Evolutionary conservation across 1,284 basidiomycete species (phyloP), one percentile per base, ranked within the genome.

Genomic region (Neolentinus lepideus): DNA sequence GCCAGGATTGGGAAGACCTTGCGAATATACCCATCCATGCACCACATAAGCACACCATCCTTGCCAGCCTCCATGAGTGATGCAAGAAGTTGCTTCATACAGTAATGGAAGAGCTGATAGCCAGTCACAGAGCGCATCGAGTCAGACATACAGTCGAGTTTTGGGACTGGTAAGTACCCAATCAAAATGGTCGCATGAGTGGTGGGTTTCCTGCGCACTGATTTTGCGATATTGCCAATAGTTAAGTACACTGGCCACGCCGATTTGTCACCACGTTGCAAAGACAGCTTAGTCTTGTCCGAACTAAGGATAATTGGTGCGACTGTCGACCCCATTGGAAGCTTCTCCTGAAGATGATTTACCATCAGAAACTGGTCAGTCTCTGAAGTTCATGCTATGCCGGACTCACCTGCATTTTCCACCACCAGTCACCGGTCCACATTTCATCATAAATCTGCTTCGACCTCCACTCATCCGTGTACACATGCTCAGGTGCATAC

Each of bases 181-280:
- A 78, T 46, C 0, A 78, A 63, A 1, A 76, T 55, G 2, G 58
- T 65, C 1, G 67, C 67, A 14, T 61, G 65, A 0, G 65, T 53
- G 69, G 62, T 4, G 65, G 62, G 1, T 68, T 63, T 0, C 64
- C 59, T 0, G 56, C 58, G 53, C 64, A 64, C 31, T 68, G 53
- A 59, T 69, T 72, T 73, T 0, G 55, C 38, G 4, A 77, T 64
- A 56, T 76, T 76, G 0, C 72, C 72, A 2, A 75, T 62, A 0
- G 67, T 71, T 0, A 75, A 59, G 59, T 75, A 76, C 1, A 73
- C 68, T 1, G 71, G 72, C 64, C 66, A 73, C n/a, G 71, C 73
- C 2, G 54, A 54, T 51, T 71, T 71, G 53, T 72, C 66, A 1
- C 72, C 71, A n/a, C 65, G 63, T 58, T 73, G 69, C 2, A 54